phyloP scores from a whole-genome alignment of 306 rosid genomes.

The Vachellia pachyceras region DNA sequence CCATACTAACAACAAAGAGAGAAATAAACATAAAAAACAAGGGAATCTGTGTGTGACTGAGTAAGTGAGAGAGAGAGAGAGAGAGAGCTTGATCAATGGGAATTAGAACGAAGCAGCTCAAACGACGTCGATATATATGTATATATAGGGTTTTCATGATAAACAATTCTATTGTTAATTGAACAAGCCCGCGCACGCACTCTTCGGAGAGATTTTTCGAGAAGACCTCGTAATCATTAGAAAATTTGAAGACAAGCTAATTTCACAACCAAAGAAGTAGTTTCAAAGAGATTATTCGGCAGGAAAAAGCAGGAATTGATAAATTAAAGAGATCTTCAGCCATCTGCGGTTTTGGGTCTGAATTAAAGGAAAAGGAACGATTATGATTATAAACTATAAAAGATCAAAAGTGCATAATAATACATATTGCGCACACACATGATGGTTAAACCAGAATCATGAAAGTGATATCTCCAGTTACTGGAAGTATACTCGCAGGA shows the following conservation, averaged over 20 bases:
- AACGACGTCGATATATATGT: not conserved
- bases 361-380: not conserved
- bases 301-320: not conserved
- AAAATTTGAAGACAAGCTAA: not conserved
- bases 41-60: not conserved
- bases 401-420: not conserved
- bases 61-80: too few relatives aligned
- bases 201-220: not conserved
- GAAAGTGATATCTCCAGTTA: not conserved
- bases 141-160: too few relatives aligned
- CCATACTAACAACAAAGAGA: not conserved
- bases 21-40: not conserved
- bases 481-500: not conserved
- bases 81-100: not conserved
- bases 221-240: not conserved
- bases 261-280: conserved; percentile 20
- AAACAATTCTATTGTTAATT: not conserved
- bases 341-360: not conserved
- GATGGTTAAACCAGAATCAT: not conserved
- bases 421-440: not conserved
- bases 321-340: not conserved
- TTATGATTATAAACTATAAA: not conserved
- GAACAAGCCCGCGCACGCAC: not conserved
- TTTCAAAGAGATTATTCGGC: not conserved
- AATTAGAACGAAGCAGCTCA: conserved; percentile 1